Evolutionary conservation across 768 basidiomycete species (phyloP), one percentile per base, ranked within the genome.

Genomic region (Infundibulicybe gibba): DNA sequence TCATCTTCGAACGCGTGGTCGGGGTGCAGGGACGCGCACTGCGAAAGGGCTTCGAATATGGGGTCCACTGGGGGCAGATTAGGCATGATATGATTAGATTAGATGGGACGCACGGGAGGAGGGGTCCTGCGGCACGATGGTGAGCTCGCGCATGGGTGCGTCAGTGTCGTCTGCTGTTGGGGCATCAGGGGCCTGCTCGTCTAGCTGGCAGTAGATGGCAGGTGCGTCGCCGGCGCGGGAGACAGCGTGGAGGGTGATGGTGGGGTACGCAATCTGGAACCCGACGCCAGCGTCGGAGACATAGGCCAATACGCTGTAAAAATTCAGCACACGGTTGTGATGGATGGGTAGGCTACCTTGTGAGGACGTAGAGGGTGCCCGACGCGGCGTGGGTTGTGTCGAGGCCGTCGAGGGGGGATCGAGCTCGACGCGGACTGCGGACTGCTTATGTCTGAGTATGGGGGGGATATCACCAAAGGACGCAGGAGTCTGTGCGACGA

Each of bases 121-220:
- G 2, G 76, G 53, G 33, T 77, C 68, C 53, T 75, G 66, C 2
- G 94, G 89, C 12, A 84, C 70, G 56, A 99, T 85, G 54, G 65
- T 78, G 45, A 99, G 71, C 59, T 97, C 95, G 44, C 88, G 76
- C 81, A 94, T 85, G 6, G 79, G 74, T 8, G 59, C 56, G 40
- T 65, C 63, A 52, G 46, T 71, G 32, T 70, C 72, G 20, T 62
- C 64, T 25, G 74, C 64, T 25, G 67, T 66, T 10, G 41, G 55
- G 17, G 61, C 64, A 43, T 58, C 59, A 12, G 61, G 67, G n/a
- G 67, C 66, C 42, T 60, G 58, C 50, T 91, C 91, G 55, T 97
- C 94, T 10, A 98, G 78, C 55, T 99, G 97, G 61, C 94, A 97
- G 65, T 97, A 98, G 60, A 98, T 78, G 6, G 82, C 86, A 3